Conservation (phyloP, 2,329 filamentous ascomycete genomes). For the Penicillium olsonii region DNA sequence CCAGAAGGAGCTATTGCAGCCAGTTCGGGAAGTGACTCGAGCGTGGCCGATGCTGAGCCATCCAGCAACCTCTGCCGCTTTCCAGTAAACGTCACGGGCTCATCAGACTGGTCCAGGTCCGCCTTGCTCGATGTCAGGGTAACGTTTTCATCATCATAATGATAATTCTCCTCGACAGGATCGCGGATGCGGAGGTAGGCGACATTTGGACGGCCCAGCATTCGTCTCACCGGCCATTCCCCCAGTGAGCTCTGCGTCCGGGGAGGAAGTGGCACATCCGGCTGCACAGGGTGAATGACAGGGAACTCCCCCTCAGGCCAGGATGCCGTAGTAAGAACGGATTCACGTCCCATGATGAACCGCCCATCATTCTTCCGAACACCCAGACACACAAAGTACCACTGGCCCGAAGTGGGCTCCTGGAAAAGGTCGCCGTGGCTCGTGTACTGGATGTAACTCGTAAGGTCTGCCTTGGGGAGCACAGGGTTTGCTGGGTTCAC, state of each 20-base stretch:
- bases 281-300: not conserved
- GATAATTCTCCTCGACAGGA: not conserved
- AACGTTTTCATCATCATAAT: not conserved
- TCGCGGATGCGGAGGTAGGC: not conserved
- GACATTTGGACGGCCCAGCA: not conserved
- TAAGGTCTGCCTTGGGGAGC: constrained; percentile 39
- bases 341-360: not conserved
- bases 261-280: too few relatives aligned
- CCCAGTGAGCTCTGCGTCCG: too few relatives aligned
- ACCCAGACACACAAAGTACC: constrained; percentile 45
- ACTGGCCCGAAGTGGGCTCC: constrained; percentile 52
- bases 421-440: constrained; percentile 60
- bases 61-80: not conserved
- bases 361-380: not conserved
- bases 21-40: not conserved
- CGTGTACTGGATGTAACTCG: constrained; percentile 50
- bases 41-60: not conserved
- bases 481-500: constrained; percentile 47
- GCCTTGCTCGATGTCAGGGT: not conserved
- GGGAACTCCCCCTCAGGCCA: not conserved
- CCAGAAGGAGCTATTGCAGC: not conserved
- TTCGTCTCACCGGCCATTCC: not conserved
- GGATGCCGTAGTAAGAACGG: not conserved
- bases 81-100: not conserved
- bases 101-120: not conserved